phyloP scores from a whole-genome alignment of 306 rosid genomes.

The Comarum palustre region DNA sequence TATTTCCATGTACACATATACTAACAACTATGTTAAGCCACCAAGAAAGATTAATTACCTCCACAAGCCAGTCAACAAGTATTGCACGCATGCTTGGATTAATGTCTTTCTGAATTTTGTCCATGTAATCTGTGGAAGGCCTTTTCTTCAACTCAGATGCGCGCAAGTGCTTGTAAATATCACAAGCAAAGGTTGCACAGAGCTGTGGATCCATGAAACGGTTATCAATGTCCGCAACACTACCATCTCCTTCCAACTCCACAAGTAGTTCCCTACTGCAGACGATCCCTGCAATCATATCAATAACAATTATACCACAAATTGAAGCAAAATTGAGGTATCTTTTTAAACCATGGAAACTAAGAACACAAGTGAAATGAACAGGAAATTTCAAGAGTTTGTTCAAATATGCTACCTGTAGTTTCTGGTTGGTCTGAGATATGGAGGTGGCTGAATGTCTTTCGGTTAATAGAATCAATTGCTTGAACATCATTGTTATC shows the following conservation, averaged over 20 bases:
- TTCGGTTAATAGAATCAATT: conserved; percentile 60
- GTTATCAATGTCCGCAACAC: conserved; percentile 55
- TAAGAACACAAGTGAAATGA: background rate
- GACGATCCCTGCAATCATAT: conserved; percentile 46
- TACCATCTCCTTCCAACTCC: conserved; percentile 55
- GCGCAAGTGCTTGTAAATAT: conserved; percentile 85
- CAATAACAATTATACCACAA: background rate
- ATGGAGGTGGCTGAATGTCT: conserved; percentile 61
- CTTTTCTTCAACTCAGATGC: conserved; percentile 93
- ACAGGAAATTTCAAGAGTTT: too few relatives aligned
- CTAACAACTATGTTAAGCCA: background rate
- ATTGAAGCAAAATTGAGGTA: background rate
- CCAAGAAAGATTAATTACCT: conserved; percentile 46
- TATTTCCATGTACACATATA: background rate
- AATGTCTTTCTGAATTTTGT: conserved; percentile 75
- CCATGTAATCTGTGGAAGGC: conserved; percentile 85
- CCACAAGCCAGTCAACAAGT: conserved; percentile 92
- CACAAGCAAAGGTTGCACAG: conserved; percentile 90
- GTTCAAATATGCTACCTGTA: conserved; percentile 38
- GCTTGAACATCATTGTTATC: conserved; percentile 65
- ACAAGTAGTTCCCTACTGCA: conserved; percentile 63
- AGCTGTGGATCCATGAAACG: conserved; percentile 74
- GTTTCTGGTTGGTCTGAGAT: conserved; percentile 55
- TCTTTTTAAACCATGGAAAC: background rate
- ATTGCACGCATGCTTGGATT: conserved; percentile 85